Percentiles rank a stretch among this genome's conserved stretches.
These are phyloP conservation scores for Aspergillus sp. DNA, from an alignment of 2,329 filamentous ascomycete genomes.

Conservation along the genomic window DNA sequence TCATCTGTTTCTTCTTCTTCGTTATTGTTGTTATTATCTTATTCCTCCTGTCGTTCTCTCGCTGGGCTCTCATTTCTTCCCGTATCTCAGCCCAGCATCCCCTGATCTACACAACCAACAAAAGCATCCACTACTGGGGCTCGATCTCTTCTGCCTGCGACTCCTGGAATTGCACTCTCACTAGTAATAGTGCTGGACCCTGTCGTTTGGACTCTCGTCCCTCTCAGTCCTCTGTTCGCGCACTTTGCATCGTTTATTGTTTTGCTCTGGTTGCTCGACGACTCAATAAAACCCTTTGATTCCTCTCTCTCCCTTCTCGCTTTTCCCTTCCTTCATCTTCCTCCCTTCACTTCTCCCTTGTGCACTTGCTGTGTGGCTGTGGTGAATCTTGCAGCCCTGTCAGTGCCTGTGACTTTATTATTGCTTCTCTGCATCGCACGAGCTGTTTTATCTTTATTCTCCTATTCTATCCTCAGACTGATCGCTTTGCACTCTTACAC, in stretches of 20 bases:
- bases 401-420: slow-evolving; percentile 3
- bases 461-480: slow-evolving; percentile 4
- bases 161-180: neutral
- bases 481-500: slow-evolving; percentile 2
- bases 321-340: slow-evolving; percentile 4
- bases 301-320: neutral
- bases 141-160: slow-evolving; percentile 10
- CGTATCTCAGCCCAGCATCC: too few relatives aligned
- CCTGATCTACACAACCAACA: too few relatives aligned
- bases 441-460: slow-evolving; percentile 4
- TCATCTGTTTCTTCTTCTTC: slow-evolving; percentile 1
- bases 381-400: slow-evolving; percentile 16
- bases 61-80: neutral
- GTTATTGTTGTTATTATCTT: slow-evolving; percentile 6
- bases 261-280: too few relatives aligned
- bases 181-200: neutral
- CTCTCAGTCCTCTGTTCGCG: neutral
- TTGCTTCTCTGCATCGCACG: slow-evolving; percentile 4
- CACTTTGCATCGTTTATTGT: too few relatives aligned
- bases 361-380: slow-evolving; percentile 18
- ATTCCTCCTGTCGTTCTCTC: neutral
- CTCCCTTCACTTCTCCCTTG: neutral
- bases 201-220: neutral
- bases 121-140: too few relatives aligned
- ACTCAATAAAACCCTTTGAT: too few relatives aligned